These are phyloP conservation scores for Tricholoma saponaceum DNA, from an alignment of 768 basidiomycete genomes.

Conservation along the genomic window DNA sequence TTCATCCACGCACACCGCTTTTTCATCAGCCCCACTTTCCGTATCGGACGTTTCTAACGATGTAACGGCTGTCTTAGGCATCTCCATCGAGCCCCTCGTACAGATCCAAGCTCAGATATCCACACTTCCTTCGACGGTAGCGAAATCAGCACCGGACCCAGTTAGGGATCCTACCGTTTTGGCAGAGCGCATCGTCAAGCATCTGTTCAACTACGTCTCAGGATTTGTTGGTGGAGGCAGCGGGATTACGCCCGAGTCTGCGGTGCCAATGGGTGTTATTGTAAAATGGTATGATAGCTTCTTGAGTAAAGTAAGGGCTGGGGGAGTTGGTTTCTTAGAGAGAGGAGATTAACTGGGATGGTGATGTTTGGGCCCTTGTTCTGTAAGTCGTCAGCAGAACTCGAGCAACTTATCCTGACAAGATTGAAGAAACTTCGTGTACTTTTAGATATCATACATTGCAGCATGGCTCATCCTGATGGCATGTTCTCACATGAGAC, in stretches of 20 bases:
- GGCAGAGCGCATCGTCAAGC: conserved; percentile 67
- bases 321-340: conserved; percentile 64
- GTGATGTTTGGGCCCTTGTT: background rate
- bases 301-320: conserved; percentile 50
- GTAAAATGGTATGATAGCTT: conserved; percentile 73
- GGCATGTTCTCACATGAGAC: no score
- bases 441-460: background rate
- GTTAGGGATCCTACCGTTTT: conserved; percentile 47
- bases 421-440: background rate
- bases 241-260: conserved; percentile 42
- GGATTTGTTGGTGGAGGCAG: conserved; percentile 49
- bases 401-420: background rate
- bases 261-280: conserved; percentile 60
- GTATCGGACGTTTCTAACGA: conserved; percentile 33
- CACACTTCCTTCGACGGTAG: conserved; percentile 32
- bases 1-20: conserved; percentile 33
- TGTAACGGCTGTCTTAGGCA: conserved; percentile 71
- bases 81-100: conserved; percentile 73
- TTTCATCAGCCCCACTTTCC: conserved; percentile 26
- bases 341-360: conserved; percentile 26
- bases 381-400: background rate
- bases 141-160: conserved; percentile 18
- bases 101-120: conserved; percentile 58
- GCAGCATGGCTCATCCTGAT: no score
- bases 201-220: conserved; percentile 72